Evolutionary conservation across 2,329 filamentous ascomycete genomes (phyloP), one percentile per base, ranked within the genome.

Genomic region (Pyrenophora teres): DNA sequence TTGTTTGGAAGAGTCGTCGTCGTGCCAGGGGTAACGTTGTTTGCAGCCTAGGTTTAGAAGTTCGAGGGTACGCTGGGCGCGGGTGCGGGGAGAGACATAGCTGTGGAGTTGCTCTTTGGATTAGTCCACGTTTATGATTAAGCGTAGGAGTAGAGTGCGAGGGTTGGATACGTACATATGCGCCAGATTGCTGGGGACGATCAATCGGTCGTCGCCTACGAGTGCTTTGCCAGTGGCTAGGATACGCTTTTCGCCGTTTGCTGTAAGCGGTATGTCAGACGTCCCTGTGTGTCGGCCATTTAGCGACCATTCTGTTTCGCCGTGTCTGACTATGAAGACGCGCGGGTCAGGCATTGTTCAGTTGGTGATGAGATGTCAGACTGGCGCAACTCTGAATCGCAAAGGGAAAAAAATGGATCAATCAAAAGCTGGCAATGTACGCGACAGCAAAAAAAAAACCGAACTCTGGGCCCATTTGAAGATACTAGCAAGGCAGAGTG

Each of bases 261-360:
- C 77, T 0, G 92, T 97, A 32, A 97, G 80, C 1, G 91, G 87
- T 3, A 97, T 89, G 68, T 97, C 92, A n/a, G 89, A 89, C 23
- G 79, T 81, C 44, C 92, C 89, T 0, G 93, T 97, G 76, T 97
- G 71, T 1, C 72, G 70, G 31, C 91, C 92, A 62, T 88, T 88
- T 40, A 96, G 84, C 4, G 90, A 95, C 92, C 92, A 97, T 78
- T 96, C 91, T 3, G 92, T 97, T 78, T 97, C 91, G 76, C 92
- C 93, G 70, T 97, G 92, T 64, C 92, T 90, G 64, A 81, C 74
- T 56, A 81, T 78, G 73, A 81, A 81, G 68, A 81, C 77, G 42
- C 78, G 72, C 5, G 78, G 78, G 19, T 77, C 77, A 10, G 76
- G 75, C 76, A 74, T 74, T 44, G 54, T 54, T 13, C 2, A 18